Conservation (phyloP, 2,329 filamentous ascomycete genomes). For the Ilyonectria mors-panacis region DNA sequence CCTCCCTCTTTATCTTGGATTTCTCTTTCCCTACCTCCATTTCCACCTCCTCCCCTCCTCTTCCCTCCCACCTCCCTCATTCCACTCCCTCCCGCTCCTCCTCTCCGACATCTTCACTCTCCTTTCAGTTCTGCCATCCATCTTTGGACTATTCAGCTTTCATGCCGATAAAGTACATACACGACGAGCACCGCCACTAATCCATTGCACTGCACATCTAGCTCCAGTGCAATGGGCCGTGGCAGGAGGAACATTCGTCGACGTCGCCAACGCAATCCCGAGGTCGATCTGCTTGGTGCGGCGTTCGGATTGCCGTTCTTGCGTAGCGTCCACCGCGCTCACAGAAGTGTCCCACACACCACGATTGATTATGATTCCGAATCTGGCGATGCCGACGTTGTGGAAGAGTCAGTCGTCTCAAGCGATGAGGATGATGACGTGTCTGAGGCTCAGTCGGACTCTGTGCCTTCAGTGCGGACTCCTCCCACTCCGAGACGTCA, state of each 20-base stretch:
- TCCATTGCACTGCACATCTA: slow-evolving; percentile 10
- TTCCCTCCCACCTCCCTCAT: slow-evolving; percentile 4
- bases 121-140: not conserved
- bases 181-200: not conserved
- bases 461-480: slow-evolving; percentile 8
- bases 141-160: not conserved
- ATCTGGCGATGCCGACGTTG: not conserved
- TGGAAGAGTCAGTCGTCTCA: not conserved
- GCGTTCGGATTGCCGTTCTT: slow-evolving; percentile 47
- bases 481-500: not conserved
- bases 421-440: slow-evolving; percentile 23
- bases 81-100: not conserved
- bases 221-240: slow-evolving; percentile 39
- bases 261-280: slow-evolving; percentile 31
- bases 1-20: not conserved
- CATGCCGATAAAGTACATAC: not conserved
- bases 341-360: slow-evolving; percentile 24
- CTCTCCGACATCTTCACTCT: not conserved
- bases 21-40: not conserved
- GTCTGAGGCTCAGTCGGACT: slow-evolving; percentile 21
- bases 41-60: slow-evolving; percentile 1
- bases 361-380: slow-evolving; percentile 22
- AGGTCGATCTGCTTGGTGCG: slow-evolving; percentile 48
- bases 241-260: slow-evolving; percentile 33
- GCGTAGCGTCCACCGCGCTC: slow-evolving; percentile 24